phyloP scores from a whole-genome alignment of 2,329 filamentous ascomycete genomes.

The Penicillium sclerotigenum region DNA sequence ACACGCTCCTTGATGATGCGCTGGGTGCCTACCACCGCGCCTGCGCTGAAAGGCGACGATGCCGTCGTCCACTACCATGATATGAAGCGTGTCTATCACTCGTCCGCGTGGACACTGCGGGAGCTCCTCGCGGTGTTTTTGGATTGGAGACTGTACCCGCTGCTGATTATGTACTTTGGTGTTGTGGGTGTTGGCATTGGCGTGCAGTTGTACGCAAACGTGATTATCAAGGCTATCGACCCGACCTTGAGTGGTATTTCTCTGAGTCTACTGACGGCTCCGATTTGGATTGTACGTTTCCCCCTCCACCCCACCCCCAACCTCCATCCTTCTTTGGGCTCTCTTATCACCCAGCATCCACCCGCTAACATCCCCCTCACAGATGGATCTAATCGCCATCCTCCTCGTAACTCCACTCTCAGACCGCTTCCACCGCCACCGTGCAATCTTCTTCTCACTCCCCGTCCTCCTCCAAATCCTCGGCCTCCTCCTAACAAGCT shows the following conservation, averaged over 20 bases:
- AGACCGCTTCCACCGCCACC: slow-evolving; percentile 78
- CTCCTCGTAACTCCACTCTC: slow-evolving; percentile 79
- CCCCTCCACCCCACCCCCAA: not conserved
- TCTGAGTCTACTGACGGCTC: slow-evolving; percentile 79
- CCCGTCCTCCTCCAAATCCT: slow-evolving; percentile 76
- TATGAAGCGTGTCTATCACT: slow-evolving; percentile 74
- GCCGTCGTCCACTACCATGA: slow-evolving; percentile 80
- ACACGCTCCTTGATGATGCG: slow-evolving; percentile 46
- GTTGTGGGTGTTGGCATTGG: slow-evolving; percentile 91
- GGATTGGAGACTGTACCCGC: slow-evolving; percentile 85
- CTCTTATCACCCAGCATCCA: not conserved
- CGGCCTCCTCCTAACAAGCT: slow-evolving; percentile 75
- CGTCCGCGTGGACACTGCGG: slow-evolving; percentile 66
- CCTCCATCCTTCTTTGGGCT: too few relatives aligned
- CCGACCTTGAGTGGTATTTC: slow-evolving; percentile 68
- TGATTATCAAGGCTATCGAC: slow-evolving; percentile 80
- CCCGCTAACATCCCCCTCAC: not conserved
- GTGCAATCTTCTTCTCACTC: slow-evolving; percentile 75
- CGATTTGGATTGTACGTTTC: slow-evolving; percentile 78
- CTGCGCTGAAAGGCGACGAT: slow-evolving; percentile 73
- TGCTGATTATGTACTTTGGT: slow-evolving; percentile 89
- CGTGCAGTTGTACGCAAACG: slow-evolving; percentile 80
- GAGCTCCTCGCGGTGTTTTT: slow-evolving; percentile 69
- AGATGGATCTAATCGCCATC: slow-evolving; percentile 87
- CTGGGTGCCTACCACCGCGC: slow-evolving; percentile 66